These are phyloP conservation scores for Neurospora sp. DNA, from an alignment of 495 filamentous ascomycete genomes.

Conservation along the genomic window DNA sequence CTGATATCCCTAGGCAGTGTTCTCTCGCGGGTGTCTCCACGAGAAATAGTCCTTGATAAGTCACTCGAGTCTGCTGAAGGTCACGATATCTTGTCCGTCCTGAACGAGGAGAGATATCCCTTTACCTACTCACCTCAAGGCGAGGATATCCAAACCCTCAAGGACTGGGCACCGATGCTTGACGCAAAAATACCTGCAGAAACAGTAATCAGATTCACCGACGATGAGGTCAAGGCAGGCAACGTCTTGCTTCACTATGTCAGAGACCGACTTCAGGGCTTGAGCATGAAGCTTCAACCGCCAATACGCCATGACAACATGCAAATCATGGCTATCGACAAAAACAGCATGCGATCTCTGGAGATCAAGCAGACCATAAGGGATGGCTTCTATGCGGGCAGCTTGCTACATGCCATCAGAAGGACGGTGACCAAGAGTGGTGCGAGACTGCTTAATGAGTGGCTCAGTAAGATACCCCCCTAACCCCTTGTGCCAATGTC, in stretches of 20 bases:
- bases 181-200: constrained; percentile 51
- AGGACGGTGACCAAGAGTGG: constrained; percentile 87
- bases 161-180: constrained; percentile 65
- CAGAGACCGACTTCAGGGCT: constrained; percentile 61
- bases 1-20: constrained; percentile 62
- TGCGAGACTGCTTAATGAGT: constrained; percentile 66
- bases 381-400: constrained; percentile 66
- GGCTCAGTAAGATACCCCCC: constrained; percentile 52
- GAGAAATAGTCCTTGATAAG: constrained; percentile 73
- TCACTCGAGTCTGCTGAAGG: constrained; percentile 39
- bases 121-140: constrained; percentile 44
- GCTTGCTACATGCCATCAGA: constrained; percentile 78
- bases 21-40: constrained; percentile 70
- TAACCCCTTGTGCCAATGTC: neutral
- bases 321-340: constrained; percentile 84
- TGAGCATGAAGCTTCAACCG: constrained; percentile 77
- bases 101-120: constrained; percentile 48
- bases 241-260: constrained; percentile 74
- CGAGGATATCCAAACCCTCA: constrained; percentile 38
- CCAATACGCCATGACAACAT: constrained; percentile 60
- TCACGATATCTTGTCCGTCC: constrained; percentile 31
- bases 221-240: constrained; percentile 54
- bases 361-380: constrained; percentile 80
- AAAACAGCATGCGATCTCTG: constrained; percentile 76
- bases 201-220: constrained; percentile 29